phyloP scores from a whole-genome alignment of 768 basidiomycete genomes.

The Sporobolomyces phaffii region DNA sequence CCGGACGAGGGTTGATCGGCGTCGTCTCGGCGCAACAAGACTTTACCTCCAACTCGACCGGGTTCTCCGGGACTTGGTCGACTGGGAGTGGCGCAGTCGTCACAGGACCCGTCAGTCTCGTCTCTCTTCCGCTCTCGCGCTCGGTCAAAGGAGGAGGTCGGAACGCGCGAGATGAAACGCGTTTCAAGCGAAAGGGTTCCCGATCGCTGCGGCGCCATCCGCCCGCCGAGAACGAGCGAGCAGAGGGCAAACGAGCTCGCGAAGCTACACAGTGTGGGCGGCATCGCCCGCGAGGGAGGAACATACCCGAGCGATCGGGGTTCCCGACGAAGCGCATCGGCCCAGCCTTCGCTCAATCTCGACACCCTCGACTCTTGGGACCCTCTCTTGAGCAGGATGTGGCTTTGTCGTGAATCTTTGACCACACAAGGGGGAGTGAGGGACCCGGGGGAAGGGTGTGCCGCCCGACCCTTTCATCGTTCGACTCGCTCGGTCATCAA shows the following conservation, averaged over 20 bases:
- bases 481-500: background rate
- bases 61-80: conserved; percentile 75
- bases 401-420: no score
- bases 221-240: background rate
- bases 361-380: no score
- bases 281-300: no score
- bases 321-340: background rate
- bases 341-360: background rate
- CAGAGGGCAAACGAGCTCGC: background rate
- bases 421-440: no score
- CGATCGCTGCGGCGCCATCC: no score
- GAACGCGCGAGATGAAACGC: no score
- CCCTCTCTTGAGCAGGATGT: no score
- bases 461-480: no score
- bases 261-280: background rate
- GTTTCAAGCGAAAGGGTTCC: background rate
- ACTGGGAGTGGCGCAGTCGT: conserved; percentile 68
- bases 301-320: no score
- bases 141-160: background rate
- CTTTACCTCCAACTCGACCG: conserved; percentile 57
- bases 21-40: conserved; percentile 28
- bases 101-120: conserved; percentile 70
- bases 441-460: no score
- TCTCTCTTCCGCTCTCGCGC: background rate
- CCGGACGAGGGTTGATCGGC: background rate